A percentile compares a stretch with the other conserved stretches of the same genome.
These are phyloP conservation scores for Simplicillium sp. DNA, from an alignment of 2,329 filamentous ascomycete genomes.

Conservation along the genomic window DNA sequence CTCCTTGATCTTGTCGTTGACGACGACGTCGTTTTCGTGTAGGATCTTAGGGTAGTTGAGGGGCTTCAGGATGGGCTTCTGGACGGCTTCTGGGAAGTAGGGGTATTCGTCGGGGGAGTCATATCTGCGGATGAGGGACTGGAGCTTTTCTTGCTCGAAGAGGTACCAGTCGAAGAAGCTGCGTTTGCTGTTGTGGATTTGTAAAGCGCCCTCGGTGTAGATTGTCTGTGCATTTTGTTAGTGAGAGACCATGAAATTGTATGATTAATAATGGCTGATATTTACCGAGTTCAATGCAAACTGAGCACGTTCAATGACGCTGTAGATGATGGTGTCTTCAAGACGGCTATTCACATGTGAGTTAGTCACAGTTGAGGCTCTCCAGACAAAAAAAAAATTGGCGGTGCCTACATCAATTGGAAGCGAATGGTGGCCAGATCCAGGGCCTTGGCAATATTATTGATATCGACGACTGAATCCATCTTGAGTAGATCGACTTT, in stretches of 20 bases:
- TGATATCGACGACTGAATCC: constrained; percentile 86
- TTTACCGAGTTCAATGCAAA: constrained; percentile 69
- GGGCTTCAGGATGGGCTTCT: constrained; percentile 75
- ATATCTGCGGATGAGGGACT: constrained; percentile 89
- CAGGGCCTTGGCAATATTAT: constrained; percentile 73
- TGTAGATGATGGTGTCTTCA: constrained; percentile 95
- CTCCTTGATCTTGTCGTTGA: constrained; percentile 78
- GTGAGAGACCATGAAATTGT: background rate
- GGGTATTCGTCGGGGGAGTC: constrained; percentile 95
- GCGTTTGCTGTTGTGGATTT: constrained; percentile 61
- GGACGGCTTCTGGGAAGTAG: constrained; percentile 80
- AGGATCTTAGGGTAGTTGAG: constrained; percentile 83
- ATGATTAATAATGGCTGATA: background rate
- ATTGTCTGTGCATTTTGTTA: constrained; percentile 46
- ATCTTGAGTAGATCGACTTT: constrained; percentile 37
- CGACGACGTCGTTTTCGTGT: constrained; percentile 79
- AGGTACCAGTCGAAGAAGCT: constrained; percentile 95
- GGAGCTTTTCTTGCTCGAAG: constrained; percentile 77
- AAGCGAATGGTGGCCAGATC: constrained; percentile 89
- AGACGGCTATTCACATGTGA: constrained; percentile 55
- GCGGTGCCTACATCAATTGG: constrained; percentile 77
- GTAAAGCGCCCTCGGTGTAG: constrained; percentile 72
- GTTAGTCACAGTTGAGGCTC: background rate
- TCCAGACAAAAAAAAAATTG: background rate
- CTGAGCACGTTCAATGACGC: constrained; percentile 95